Conservation (phyloP, 768 basidiomycete genomes). For the Xerocomus potaroensis region DNA sequence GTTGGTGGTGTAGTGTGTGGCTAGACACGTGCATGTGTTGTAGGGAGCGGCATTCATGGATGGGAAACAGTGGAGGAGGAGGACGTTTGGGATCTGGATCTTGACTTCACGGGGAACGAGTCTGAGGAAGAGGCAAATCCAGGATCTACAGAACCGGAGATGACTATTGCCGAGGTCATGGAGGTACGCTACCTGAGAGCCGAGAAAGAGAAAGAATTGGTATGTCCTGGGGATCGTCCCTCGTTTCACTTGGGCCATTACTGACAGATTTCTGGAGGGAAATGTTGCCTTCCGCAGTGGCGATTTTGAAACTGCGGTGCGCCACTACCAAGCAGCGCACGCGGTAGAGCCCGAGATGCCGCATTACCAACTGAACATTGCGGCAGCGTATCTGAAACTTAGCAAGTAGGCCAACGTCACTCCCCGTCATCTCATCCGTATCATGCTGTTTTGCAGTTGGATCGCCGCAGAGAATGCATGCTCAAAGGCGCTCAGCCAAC, state of each 20-base stretch:
- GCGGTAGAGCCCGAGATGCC: conserved; percentile 68
- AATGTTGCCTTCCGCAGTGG: conserved; percentile 66
- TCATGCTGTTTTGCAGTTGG: conserved; percentile 45
- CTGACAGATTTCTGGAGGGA: conserved; percentile 42
- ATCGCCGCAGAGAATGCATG: conserved; percentile 70
- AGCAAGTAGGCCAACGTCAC: conserved; percentile 47
- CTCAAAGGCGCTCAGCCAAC: conserved; percentile 58
- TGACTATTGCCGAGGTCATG: conserved; percentile 73
- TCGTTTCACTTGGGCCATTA: background rate
- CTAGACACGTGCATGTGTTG: conserved; percentile 1
- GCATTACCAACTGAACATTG: conserved; percentile 72
- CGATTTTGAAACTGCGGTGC: conserved; percentile 51
- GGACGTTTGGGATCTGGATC: conserved; percentile 68
- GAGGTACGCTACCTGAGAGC: conserved; percentile 69
- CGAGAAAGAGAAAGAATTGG: conserved; percentile 68
- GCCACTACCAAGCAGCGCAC: conserved; percentile 56
- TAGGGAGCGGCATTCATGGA: conserved; percentile 57
- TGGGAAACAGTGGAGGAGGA: conserved; percentile 78
- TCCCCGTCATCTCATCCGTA: conserved; percentile 8
- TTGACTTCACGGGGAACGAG: conserved; percentile 59
- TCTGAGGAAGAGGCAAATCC: conserved; percentile 46
- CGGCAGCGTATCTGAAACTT: conserved; percentile 69
- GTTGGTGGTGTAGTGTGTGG: background rate
- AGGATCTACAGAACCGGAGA: conserved; percentile 30
- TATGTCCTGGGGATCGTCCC: conserved; percentile 24